These are phyloP conservation scores for Physocladia obscura DNA, from an alignment of 192 early-diverging fungal species.

Conservation along the genomic window DNA sequence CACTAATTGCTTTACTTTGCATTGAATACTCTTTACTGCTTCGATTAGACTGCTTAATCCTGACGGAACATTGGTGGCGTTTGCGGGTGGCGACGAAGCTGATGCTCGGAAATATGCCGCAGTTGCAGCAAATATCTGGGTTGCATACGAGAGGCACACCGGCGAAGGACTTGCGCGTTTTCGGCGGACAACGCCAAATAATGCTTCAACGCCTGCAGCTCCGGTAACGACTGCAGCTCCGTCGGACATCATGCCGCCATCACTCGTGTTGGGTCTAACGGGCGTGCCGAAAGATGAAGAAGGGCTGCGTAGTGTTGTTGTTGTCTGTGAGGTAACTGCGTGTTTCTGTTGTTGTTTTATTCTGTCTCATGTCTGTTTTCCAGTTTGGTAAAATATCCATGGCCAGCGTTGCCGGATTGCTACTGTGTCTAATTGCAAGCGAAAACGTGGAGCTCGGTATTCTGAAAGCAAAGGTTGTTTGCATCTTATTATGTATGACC, in stretches of 20 bases:
- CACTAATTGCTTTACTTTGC: too few relatives aligned
- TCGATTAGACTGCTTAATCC: conserved; percentile 38
- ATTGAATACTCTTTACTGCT: background rate
- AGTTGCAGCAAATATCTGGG: conserved; percentile 44
- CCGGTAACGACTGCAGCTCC: background rate
- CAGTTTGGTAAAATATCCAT: conserved; percentile 45
- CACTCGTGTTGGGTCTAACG: conserved; percentile 16
- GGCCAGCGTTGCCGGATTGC: conserved; percentile 33
- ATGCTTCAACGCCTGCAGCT: background rate
- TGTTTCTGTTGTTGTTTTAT: background rate
- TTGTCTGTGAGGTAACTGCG: conserved; percentile 36
- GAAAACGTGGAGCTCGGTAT: conserved; percentile 45
- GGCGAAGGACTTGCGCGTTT: conserved; percentile 24
- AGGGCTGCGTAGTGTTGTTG: conserved; percentile 32
- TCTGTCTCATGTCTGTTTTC: background rate
- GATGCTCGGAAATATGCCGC: conserved; percentile 39
- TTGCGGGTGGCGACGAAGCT: conserved; percentile 33
- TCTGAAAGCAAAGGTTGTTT: conserved; percentile 42
- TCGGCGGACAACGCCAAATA: background rate
- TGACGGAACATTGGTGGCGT: conserved; percentile 44
- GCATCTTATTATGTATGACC: too few relatives aligned
- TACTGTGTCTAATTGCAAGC: conserved; percentile 47
- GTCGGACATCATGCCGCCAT: background rate
- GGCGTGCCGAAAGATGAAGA: conserved; percentile 29
- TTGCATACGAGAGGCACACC: conserved; percentile 45